Percentiles rank a stretch among this genome's conserved stretches.
Conservation (phyloP, 331 rosid species). For the Ulmus americana region DNA sequence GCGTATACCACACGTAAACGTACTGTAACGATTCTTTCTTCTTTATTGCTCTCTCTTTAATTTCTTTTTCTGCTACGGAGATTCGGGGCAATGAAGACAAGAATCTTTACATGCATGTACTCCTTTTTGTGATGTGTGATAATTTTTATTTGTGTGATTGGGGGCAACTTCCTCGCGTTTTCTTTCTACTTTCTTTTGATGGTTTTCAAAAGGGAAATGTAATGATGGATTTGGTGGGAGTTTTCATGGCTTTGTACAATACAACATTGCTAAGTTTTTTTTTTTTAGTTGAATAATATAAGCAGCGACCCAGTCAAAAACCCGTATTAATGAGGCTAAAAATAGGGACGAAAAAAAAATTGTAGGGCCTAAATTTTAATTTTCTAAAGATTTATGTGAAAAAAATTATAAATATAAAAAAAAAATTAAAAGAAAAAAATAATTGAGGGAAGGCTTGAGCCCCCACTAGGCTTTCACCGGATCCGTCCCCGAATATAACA, state of each 20-base stretch:
- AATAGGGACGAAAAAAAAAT: no score
- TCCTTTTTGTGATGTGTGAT: slow-evolving; percentile 20
- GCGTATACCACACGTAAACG: background rate
- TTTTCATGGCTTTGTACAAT: no score
- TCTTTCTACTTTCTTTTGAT: background rate
- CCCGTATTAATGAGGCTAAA: no score
- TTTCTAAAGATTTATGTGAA: background rate
- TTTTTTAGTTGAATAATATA: no score
- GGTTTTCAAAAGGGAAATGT: background rate
- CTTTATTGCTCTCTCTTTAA: background rate
- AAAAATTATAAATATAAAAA: no score
- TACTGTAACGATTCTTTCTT: background rate
- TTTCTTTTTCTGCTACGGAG: slow-evolving; percentile 24
- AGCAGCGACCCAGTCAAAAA: no score
- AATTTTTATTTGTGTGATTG: background rate
- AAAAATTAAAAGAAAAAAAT: no score
- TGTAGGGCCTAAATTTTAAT: no score
- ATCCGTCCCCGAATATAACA: no score
- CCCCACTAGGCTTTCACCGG: no score
- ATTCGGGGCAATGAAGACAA: slow-evolving; percentile 34
- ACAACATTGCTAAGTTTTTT: no score
- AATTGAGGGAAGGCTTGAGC: no score
- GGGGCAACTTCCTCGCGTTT: background rate
- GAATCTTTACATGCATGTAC: slow-evolving; percentile 23
- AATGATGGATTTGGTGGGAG: background rate